Conservation (phyloP, 306 rosid genomes). For the Castanea mollissima region DNA sequence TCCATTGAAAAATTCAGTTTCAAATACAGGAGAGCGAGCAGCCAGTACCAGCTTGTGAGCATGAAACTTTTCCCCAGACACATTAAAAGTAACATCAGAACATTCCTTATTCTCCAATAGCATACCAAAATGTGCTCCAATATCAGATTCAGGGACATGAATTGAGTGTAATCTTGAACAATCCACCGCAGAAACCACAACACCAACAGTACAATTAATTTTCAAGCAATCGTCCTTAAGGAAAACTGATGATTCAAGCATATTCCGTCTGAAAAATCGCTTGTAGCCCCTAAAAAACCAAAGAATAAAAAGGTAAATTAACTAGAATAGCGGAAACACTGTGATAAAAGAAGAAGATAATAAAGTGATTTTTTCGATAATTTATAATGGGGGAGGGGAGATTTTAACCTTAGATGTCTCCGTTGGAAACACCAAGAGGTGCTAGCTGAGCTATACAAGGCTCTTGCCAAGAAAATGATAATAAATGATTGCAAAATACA, state of each 20-base stretch:
- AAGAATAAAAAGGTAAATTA: conserved; percentile 8
- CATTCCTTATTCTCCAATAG: conserved; percentile 84
- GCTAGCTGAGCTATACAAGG: no score
- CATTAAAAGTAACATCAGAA: conserved; percentile 79
- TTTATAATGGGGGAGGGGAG: no score
- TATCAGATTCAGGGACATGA: conserved; percentile 87
- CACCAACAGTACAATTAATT: conserved; percentile 98
- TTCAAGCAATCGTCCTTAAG: conserved; percentile 95
- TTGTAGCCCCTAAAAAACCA: conserved; percentile 79
- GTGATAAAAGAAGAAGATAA: background rate
- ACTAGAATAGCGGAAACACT: background rate
- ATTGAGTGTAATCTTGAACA: conserved; percentile 75
- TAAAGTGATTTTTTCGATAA: background rate
- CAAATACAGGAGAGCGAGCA: conserved; percentile 82
- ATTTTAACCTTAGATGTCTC: no score
- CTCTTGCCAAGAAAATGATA: background rate
- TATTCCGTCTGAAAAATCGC: conserved; percentile 79
- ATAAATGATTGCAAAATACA: background rate
- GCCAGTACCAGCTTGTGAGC: conserved; percentile 92
- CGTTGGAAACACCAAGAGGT: no score
- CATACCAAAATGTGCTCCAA: conserved; percentile 70
- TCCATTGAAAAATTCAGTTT: conserved; percentile 52
- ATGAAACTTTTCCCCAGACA: conserved; percentile 76
- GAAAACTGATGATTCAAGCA: conserved; percentile 74
- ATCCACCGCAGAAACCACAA: conserved; percentile 86